A percentile compares a stretch with the other conserved stretches of the same genome.
Evolutionary conservation across 306 rosid species (phyloP).

Genomic region (Quercus variabilis): DNA sequence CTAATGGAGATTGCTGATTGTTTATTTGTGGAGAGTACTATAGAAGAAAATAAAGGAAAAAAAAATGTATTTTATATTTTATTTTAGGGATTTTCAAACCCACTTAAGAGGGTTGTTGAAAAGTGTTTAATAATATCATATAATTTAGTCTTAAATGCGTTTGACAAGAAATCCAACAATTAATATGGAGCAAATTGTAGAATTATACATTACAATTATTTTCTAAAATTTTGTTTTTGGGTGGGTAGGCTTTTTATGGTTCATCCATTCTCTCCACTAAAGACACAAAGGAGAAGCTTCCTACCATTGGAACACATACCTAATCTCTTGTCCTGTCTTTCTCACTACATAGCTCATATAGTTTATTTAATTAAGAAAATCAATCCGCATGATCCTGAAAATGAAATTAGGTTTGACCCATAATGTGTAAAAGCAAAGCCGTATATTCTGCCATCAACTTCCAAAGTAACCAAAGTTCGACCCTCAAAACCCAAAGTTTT

Average conservation of each 20-base stretch:
- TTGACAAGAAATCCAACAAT: background rate
- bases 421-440: background rate
- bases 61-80: too few relatives aligned
- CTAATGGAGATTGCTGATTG: too few relatives aligned
- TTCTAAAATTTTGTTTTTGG: background rate
- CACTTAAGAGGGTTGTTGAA: background rate
- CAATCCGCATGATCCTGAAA: background rate
- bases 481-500: too few relatives aligned
- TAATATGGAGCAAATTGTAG: background rate
- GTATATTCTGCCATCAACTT: background rate
- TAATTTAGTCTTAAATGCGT: background rate
- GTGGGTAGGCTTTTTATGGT: constrained; percentile 12
- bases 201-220: background rate
- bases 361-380: background rate
- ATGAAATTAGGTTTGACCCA: background rate
- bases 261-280: constrained; percentile 19
- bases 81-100: too few relatives aligned
- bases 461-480: too few relatives aligned
- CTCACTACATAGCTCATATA: background rate
- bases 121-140: constrained; percentile 5
- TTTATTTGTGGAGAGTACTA: too few relatives aligned
- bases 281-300: constrained; percentile 5
- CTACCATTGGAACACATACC: background rate
- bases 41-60: too few relatives aligned
- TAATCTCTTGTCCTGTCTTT: constrained; percentile 24